Percentiles rank a stretch among this genome's conserved stretches.
Evolutionary conservation across 1,284 basidiomycete genomes (phyloP).

Genomic region (Ceratobasidium theobromae): DNA sequence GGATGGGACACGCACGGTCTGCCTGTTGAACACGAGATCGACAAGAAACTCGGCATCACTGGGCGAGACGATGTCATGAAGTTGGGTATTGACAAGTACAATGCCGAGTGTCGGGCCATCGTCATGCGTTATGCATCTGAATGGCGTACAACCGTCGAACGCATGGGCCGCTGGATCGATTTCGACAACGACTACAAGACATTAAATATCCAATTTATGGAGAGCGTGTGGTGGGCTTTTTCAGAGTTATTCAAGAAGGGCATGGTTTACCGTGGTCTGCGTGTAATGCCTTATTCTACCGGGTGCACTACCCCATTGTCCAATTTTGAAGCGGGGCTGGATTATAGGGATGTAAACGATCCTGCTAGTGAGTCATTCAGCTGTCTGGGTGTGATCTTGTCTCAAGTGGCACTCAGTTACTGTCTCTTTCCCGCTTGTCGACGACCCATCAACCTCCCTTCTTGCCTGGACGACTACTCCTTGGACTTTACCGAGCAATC

Average conservation of each 20-base stretch:
- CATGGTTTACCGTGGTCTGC: conserved; percentile 91
- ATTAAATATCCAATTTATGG: conserved; percentile 92
- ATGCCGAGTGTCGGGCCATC: conserved; percentile 93
- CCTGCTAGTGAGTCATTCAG: conserved; percentile 68
- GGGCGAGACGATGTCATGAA: conserved; percentile 91
- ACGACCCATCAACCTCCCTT: conserved; percentile 88
- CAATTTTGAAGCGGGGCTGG: conserved; percentile 95
- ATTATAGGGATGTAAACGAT: conserved; percentile 94
- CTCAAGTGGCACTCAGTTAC: conserved; percentile 59
- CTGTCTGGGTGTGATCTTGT: conserved; percentile 11
- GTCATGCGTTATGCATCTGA: conserved; percentile 97
- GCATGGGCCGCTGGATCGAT: conserved; percentile 99
- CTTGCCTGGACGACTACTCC: conserved; percentile 99
- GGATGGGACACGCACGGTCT: conserved; percentile 99
- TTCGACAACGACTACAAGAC: conserved; percentile 99
- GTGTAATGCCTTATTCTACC: conserved; percentile 98
- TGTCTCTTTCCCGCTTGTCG: conserved; percentile 88
- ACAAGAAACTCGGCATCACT: conserved; percentile 93
- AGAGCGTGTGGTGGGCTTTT: conserved; percentile 99
- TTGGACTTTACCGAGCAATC: conserved; percentile 96
- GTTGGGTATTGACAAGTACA: conserved; percentile 98
- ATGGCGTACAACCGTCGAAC: conserved; percentile 93
- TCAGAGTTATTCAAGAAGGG: conserved; percentile 87
- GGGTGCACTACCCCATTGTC: conserved; percentile 95
- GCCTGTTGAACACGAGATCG: conserved; percentile 99